Conservation (phyloP, 2,329 filamentous ascomycete genomes). For the Tolypocladium tropicale region DNA sequence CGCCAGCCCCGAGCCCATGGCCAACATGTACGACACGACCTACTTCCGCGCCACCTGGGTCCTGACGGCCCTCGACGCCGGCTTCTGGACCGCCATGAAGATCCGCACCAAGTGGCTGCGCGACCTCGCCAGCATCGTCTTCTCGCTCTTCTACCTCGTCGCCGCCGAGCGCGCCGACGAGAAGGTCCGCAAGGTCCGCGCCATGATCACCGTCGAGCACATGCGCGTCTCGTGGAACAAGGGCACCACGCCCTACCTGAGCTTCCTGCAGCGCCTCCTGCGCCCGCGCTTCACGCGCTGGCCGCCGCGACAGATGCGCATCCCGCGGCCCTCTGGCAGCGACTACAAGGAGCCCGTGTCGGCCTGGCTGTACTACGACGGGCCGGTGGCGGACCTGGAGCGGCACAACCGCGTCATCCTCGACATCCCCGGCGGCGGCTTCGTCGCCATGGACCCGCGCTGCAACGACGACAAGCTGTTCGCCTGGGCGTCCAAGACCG, state of each 20-base stretch:
- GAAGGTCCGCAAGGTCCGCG: constrained; percentile 85
- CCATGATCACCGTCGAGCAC: constrained; percentile 81
- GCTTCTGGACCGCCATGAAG: constrained; percentile 97
- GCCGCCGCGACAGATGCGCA: constrained; percentile 71
- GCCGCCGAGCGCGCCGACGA: constrained; percentile 92
- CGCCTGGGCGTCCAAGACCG: constrained; percentile 82
- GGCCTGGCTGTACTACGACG: constrained; percentile 92
- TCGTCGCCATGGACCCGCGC: constrained; percentile 93
- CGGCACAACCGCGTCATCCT: constrained; percentile 70
- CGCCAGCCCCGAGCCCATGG: constrained; percentile 84
- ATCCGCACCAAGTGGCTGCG: constrained; percentile 70
- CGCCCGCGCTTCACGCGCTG: constrained; percentile 73
- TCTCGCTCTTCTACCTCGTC: constrained; percentile 83
- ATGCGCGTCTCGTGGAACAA: constrained; percentile 94
- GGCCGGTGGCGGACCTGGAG: constrained; percentile 66
- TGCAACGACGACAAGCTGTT: constrained; percentile 90
- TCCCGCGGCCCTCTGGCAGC: constrained; percentile 68
- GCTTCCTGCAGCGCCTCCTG: constrained; percentile 59
- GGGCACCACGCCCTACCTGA: constrained; percentile 75
- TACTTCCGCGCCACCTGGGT: constrained; percentile 98
- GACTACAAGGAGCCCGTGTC: constrained; percentile 74
- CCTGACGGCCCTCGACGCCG: constrained; percentile 85
- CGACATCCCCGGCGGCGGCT: constrained; percentile 89
- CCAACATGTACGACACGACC: constrained; percentile 83
- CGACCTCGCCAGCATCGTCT: constrained; percentile 73